A percentile compares a stretch with the other conserved stretches of the same genome.
Evolutionary conservation across 2,329 filamentous ascomycete genomes (phyloP).

Genomic region (Fusarium nygamai): DNA sequence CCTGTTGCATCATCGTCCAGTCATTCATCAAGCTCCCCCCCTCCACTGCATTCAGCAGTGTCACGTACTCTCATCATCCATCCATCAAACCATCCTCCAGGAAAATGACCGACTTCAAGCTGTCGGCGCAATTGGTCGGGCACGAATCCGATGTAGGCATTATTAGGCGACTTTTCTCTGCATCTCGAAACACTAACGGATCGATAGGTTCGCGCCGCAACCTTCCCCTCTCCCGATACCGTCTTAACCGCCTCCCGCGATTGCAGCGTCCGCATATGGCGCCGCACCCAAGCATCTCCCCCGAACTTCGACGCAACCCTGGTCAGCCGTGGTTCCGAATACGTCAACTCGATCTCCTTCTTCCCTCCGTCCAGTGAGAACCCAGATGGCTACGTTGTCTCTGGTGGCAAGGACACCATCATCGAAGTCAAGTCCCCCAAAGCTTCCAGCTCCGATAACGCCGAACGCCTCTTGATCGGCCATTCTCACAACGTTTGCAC

Average conservation of each 20-base stretch:
- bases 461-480: conserved; percentile 85
- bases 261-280: conserved; percentile 89
- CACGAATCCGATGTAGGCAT: conserved; percentile 90
- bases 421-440: conserved; percentile 86
- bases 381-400: conserved; percentile 83
- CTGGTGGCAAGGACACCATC: conserved; percentile 90
- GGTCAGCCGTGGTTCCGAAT: conserved; percentile 81
- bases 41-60: conserved; percentile 18
- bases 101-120: conserved; percentile 81
- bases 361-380: conserved; percentile 73
- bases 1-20: conserved; percentile 1
- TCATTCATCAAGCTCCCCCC: conserved; percentile 15
- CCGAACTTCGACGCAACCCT: conserved; percentile 82
- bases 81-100: conserved; percentile 47
- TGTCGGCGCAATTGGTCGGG: conserved; percentile 87
- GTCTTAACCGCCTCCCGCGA: conserved; percentile 91
- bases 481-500: conserved; percentile 90
- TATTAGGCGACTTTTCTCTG: not conserved
- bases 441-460: conserved; percentile 75
- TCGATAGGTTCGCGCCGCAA: conserved; percentile 82
- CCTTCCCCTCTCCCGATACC: conserved; percentile 76
- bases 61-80: conserved; percentile 48
- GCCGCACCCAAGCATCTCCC: conserved; percentile 70
- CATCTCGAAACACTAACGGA: conserved; percentile 19
- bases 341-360: conserved; percentile 87